phyloP scores from a whole-genome alignment of 1,284 basidiomycete genomes.

The Ceraceosorus guamensis region DNA sequence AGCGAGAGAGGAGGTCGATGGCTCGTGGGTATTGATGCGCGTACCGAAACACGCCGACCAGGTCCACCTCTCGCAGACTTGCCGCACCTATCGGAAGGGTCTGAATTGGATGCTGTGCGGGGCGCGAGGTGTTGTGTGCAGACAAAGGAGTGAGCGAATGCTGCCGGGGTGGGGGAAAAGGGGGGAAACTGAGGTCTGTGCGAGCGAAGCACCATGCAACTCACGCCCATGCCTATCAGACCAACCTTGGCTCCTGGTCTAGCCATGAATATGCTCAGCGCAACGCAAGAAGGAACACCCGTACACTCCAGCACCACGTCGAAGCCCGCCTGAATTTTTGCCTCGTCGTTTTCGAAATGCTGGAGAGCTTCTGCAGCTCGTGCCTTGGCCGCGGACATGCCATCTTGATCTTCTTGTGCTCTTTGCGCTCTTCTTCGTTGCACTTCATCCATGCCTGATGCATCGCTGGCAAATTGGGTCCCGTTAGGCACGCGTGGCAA shows the following conservation, averaged over 20 bases:
- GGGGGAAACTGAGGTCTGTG: too few species aligned
- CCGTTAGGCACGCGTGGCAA: slow-evolving; percentile 55
- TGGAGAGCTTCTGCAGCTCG: not conserved
- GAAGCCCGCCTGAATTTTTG: slow-evolving; percentile 56
- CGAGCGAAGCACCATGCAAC: too few species aligned
- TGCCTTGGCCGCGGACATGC: not conserved
- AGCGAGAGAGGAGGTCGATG: slow-evolving; percentile 27
- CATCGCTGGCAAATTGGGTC: slow-evolving; percentile 53
- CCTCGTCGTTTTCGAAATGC: not conserved
- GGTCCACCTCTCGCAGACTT: slow-evolving; percentile 81
- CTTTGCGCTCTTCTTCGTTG: not conserved
- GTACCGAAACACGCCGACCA: slow-evolving; percentile 76
- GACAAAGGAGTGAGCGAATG: too few species aligned
- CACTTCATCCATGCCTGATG: too few species aligned
- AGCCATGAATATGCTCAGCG: slow-evolving; percentile 54
- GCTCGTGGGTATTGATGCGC: slow-evolving; percentile 77
- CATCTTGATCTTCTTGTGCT: not conserved
- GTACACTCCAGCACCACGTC: slow-evolving; percentile 92
- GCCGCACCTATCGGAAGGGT: slow-evolving; percentile 66
- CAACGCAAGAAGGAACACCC: slow-evolving; percentile 64
- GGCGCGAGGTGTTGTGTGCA: too few species aligned
- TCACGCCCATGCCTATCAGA: slow-evolving; percentile 93
- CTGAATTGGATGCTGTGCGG: slow-evolving; percentile 56
- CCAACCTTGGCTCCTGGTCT: slow-evolving; percentile 77
- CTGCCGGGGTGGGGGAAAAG: too few species aligned